Evolutionary conservation across 306 rosid genomes (phyloP).

Genomic region (Ochetophila trinervis): DNA sequence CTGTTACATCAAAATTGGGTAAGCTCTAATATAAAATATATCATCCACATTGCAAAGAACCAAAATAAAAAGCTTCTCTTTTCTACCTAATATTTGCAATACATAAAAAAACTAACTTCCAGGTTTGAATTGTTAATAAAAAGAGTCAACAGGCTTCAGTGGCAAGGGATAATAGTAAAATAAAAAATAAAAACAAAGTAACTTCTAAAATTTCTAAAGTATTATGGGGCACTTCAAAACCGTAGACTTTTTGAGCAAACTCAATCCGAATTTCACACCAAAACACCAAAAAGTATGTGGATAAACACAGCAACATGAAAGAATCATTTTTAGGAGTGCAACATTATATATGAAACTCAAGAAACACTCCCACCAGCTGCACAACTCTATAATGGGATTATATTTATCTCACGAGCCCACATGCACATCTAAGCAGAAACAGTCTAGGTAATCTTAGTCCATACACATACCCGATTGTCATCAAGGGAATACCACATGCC

Average conservation of each 20-base stretch:
- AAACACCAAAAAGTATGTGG: too few species aligned
- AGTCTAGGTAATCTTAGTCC: not conserved
- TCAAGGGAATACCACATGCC: conserved; percentile 93
- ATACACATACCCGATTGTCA: conserved; percentile 66
- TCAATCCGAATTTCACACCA: too few species aligned
- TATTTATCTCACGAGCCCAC: too few species aligned
- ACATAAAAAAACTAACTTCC: not conserved
- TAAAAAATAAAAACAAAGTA: not conserved
- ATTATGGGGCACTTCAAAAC: too few species aligned
- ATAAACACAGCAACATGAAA: too few species aligned
- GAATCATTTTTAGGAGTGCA: too few species aligned
- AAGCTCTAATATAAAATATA: not conserved
- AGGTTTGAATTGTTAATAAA: conserved; percentile 5
- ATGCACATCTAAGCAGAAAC: too few species aligned
- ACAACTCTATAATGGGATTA: too few species aligned
- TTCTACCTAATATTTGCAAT: not conserved
- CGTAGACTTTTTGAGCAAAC: too few species aligned
- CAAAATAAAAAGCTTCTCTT: not conserved
- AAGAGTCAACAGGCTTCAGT: not conserved
- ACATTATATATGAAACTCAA: too few species aligned
- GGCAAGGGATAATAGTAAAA: not conserved
- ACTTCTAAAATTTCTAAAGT: not conserved
- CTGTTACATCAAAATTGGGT: conserved; percentile 40
- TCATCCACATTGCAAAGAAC: not conserved
- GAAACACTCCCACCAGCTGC: too few species aligned